A percentile compares a stretch with the other conserved stretches of the same genome.
Conservation (phyloP, 1,284 basidiomycete species). For the Mycosarcoma maydis region DNA sequence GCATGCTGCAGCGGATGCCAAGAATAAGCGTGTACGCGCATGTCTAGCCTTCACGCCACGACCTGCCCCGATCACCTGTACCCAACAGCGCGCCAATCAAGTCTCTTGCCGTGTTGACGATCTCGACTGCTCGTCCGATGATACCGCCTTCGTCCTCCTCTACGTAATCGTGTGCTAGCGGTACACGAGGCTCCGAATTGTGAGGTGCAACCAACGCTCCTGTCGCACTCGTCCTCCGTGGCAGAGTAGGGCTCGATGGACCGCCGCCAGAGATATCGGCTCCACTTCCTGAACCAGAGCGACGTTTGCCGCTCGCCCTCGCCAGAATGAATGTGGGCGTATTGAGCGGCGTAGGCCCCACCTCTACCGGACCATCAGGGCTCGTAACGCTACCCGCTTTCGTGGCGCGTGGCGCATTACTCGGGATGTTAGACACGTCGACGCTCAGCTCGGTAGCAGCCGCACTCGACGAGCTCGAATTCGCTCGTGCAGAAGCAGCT, state of each 20-base stretch:
- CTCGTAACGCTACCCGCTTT: conserved; percentile 16
- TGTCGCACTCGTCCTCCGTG: conserved; percentile 52
- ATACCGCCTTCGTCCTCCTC: conserved; percentile 65
- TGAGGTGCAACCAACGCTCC: conserved; percentile 62
- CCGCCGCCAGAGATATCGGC: conserved; percentile 34
- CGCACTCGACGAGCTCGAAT: conserved; percentile 22
- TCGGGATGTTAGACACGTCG: conserved; percentile 58
- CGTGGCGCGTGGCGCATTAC: conserved; percentile 34
- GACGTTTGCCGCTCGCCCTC: conserved; percentile 40
- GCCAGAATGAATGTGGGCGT: conserved; percentile 60
- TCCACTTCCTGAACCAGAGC: conserved; percentile 33
- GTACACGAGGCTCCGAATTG: conserved; percentile 57
- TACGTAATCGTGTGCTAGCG: conserved; percentile 63
- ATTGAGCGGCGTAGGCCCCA: conserved; percentile 63
- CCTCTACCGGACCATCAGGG: conserved; percentile 38
- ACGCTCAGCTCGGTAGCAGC: conserved; percentile 49
- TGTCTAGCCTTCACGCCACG: conserved; percentile 42
- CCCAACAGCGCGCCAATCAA: conserved; percentile 59
- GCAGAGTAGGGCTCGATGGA: conserved; percentile 49
- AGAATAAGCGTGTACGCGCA: no score
- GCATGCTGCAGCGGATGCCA: no score
- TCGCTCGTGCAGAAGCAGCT: conserved; percentile 20
- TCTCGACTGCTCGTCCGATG: conserved; percentile 63
- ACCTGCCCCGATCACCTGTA: conserved; percentile 44
- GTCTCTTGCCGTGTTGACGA: conserved; percentile 65